These are phyloP conservation scores for Nepenthes alata DNA, from an alignment of 179 eudicot species.

Conservation along the genomic window DNA sequence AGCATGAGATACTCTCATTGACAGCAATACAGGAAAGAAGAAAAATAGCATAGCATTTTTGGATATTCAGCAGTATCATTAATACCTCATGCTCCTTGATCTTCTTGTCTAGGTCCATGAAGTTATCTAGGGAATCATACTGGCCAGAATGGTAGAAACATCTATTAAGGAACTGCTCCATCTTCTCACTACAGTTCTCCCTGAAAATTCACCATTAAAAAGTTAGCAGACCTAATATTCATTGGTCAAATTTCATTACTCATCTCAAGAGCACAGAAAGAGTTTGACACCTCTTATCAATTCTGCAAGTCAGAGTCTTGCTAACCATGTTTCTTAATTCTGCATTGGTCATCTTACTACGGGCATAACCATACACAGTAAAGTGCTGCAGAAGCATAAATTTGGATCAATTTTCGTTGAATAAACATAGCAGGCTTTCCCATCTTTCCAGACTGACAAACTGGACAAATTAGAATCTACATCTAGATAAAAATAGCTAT, in stretches of 20 bases:
- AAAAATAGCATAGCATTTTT: no score
- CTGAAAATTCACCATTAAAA: slow-evolving; percentile 18
- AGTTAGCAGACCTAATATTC: neutral
- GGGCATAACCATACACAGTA: slow-evolving; percentile 81
- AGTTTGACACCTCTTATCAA: slow-evolving; percentile 67
- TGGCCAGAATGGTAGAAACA: slow-evolving; percentile 87
- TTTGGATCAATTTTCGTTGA: no score
- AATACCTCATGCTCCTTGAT: slow-evolving; percentile 82
- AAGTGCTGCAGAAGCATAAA: slow-evolving; percentile 58
- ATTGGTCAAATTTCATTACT: neutral
- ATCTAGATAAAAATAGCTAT: no score
- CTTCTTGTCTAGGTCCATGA: slow-evolving; percentile 61
- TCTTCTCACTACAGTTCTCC: slow-evolving; percentile 78
- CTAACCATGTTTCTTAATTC: slow-evolving; percentile 87
- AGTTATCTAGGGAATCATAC: slow-evolving; percentile 59
- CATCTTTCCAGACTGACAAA: no score
- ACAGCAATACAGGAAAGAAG: no score
- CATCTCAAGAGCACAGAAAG: neutral
- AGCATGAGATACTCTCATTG: no score
- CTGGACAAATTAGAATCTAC: no score
- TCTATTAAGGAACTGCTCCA: slow-evolving; percentile 78
- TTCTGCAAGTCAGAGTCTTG: slow-evolving; percentile 91
- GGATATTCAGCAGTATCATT: no score
- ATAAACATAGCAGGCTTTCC: no score
- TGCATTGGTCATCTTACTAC: slow-evolving; percentile 97